These are phyloP conservation scores for Pisolithus thermaeus DNA, from an alignment of 1,284 basidiomycete genomes.

Conservation along the genomic window DNA sequence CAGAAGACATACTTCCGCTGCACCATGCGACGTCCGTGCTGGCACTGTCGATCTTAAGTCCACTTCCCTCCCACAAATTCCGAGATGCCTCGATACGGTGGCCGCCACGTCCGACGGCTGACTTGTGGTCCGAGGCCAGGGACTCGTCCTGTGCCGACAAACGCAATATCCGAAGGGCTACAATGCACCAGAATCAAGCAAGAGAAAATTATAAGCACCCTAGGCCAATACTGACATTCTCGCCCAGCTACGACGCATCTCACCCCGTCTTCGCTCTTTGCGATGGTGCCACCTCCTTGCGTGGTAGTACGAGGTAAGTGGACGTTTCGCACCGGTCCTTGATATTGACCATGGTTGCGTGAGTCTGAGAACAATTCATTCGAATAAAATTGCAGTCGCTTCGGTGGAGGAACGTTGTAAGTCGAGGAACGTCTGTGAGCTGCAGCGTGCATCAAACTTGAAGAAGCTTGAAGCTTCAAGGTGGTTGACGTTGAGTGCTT, in stretches of 20 bases:
- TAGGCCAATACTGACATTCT: slow-evolving; percentile 49
- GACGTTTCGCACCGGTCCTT: slow-evolving; percentile 45
- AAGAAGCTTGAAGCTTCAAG: too few relatives aligned
- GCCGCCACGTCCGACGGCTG: slow-evolving; percentile 49
- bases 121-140: slow-evolving; percentile 43
- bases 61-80: slow-evolving; percentile 69
- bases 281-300: slow-evolving; percentile 57
- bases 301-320: slow-evolving; percentile 51
- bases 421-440: slow-evolving; percentile 25
- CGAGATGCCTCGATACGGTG: slow-evolving; percentile 60
- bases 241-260: slow-evolving; percentile 68
- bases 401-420: slow-evolving; percentile 8
- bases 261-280: slow-evolving; percentile 58
- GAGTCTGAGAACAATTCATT: slow-evolving; percentile 38
- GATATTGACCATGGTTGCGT: slow-evolving; percentile 36
- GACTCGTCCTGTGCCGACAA: slow-evolving; percentile 43
- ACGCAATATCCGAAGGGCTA: slow-evolving; percentile 63
- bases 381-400: slow-evolving; percentile 5
- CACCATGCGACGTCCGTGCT: slow-evolving; percentile 83
- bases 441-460: slow-evolving; percentile 16
- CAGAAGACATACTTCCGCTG: slow-evolving; percentile 53
- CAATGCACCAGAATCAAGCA: slow-evolving; percentile 12
- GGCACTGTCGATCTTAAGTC: slow-evolving; percentile 68
- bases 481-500: too few relatives aligned
- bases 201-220: slow-evolving; percentile 2